phyloP scores from a whole-genome alignment of 306 rosid genomes.

The Castanea sativa region DNA sequence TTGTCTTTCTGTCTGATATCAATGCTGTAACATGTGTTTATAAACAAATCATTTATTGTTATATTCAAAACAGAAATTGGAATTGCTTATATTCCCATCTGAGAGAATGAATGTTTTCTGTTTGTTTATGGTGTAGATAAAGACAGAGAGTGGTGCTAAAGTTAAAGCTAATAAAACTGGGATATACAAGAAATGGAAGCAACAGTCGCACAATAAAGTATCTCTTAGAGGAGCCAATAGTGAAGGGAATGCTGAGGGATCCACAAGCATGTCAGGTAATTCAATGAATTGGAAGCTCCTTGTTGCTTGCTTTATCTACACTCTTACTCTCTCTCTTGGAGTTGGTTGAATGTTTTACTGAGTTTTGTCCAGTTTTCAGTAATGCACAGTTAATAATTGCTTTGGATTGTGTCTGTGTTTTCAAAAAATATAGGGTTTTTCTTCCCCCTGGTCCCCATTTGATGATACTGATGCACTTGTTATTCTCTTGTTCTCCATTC shows the following conservation, averaged over 20 bases:
- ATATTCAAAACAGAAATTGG: not conserved
- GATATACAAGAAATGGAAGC: conserved; percentile 86
- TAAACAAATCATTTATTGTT: not conserved
- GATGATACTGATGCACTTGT: not conserved
- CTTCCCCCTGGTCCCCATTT: not conserved
- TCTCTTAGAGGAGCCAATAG: conserved; percentile 47
- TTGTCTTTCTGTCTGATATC: not conserved
- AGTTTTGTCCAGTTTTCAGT: not conserved
- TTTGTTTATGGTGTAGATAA: conserved; percentile 39
- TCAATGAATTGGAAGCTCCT: conserved; percentile 3
- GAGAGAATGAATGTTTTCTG: not conserved
- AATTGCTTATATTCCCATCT: conserved; percentile 1
- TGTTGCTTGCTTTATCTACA: not conserved
- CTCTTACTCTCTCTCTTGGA: not conserved
- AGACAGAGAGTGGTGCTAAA: conserved; percentile 92
- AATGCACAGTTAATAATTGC: not conserved
- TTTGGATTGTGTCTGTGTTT: not conserved
- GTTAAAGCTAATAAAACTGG: conserved; percentile 79
- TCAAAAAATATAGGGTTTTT: not conserved
- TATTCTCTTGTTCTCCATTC: not conserved
- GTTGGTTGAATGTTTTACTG: not conserved
- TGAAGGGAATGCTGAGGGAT: conserved; percentile 50
- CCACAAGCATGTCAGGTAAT: conserved; percentile 49
- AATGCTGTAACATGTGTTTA: not conserved
- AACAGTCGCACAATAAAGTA: conserved; percentile 64